Conservation (phyloP, 345 rosid species). For the Hibiscus mutabilis region DNA sequence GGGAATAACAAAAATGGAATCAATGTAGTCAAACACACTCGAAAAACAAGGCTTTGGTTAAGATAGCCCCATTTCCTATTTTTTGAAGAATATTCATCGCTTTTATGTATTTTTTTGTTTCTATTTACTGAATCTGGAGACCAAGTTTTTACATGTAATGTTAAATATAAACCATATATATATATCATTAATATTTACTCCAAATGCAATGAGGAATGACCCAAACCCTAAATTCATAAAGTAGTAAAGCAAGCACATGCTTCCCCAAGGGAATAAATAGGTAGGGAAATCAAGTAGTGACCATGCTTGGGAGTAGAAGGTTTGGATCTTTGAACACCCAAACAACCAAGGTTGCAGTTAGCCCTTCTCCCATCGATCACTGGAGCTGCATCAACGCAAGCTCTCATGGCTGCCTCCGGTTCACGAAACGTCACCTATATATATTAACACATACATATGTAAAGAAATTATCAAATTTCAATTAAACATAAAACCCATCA, state of each 20-base stretch:
- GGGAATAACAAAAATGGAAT: too few species aligned
- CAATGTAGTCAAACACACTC: too few species aligned
- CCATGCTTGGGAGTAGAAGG: conserved; percentile 93
- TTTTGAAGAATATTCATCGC: not conserved
- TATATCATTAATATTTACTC: not conserved
- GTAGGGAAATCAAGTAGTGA: conserved; percentile 12
- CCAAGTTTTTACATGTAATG: not conserved
- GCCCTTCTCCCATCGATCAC: conserved; percentile 98
- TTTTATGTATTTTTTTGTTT: conserved; percentile 5
- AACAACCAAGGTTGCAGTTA: conserved; percentile 88
- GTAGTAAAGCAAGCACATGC: not conserved
- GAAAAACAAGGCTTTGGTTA: too few species aligned
- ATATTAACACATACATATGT: too few species aligned
- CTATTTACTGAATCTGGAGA: not conserved
- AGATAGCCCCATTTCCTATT: too few species aligned
- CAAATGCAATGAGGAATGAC: not conserved
- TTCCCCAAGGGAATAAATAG: not conserved
- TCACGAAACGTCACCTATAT: conserved; percentile 89
- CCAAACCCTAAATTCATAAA: not conserved
- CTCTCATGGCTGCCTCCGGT: conserved; percentile 89
- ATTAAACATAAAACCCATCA: not conserved
- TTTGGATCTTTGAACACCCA: conserved; percentile 96
- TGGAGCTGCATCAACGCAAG: conserved; percentile 90
- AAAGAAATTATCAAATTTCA: not conserved
- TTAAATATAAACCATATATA: not conserved